Evolutionary conservation across 768 basidiomycete genomes (phyloP).

Genomic region (Obba rivulosa): DNA sequence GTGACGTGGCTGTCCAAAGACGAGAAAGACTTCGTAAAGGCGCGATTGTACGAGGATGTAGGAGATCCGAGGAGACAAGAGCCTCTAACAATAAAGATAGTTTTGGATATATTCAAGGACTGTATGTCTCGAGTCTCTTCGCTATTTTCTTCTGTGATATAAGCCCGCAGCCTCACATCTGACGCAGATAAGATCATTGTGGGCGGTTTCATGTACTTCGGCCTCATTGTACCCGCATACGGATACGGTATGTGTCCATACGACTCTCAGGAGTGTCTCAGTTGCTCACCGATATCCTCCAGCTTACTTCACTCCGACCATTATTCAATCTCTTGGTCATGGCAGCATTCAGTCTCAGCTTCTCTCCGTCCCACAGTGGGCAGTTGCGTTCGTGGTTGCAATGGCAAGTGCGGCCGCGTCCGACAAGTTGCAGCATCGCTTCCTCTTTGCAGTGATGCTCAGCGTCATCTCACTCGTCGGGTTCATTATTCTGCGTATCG

Average conservation of each 20-base stretch:
- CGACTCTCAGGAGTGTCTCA: not conserved
- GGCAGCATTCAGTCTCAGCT: constrained; percentile 22
- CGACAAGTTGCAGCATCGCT: constrained; percentile 16
- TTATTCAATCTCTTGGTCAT: constrained; percentile 20
- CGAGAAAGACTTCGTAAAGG: constrained; percentile 26
- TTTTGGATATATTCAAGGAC: constrained; percentile 21
- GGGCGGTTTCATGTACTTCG: constrained; percentile 28
- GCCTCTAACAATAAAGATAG: constrained; percentile 13
- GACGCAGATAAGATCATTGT: constrained; percentile 19
- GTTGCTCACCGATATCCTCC: not conserved
- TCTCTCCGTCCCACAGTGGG: constrained; percentile 25
- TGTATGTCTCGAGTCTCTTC: constrained; percentile 10
- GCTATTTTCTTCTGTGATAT: not conserved
- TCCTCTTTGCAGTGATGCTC: constrained; percentile 16
- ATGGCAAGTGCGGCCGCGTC: constrained; percentile 17
- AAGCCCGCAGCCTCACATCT: not conserved
- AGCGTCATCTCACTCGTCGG: constrained; percentile 14
- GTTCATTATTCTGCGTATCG: constrained; percentile 17
- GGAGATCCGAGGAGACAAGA: constrained; percentile 20
- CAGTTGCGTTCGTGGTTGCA: constrained; percentile 19
- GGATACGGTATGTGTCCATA: constrained; percentile 17
- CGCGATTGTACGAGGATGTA: constrained; percentile 23
- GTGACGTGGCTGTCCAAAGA: constrained; percentile 27
- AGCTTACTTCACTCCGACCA: constrained; percentile 20
- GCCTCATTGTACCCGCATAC: constrained; percentile 24